Conservation (phyloP, 768 basidiomycete species). For the Suillus luteus region DNA sequence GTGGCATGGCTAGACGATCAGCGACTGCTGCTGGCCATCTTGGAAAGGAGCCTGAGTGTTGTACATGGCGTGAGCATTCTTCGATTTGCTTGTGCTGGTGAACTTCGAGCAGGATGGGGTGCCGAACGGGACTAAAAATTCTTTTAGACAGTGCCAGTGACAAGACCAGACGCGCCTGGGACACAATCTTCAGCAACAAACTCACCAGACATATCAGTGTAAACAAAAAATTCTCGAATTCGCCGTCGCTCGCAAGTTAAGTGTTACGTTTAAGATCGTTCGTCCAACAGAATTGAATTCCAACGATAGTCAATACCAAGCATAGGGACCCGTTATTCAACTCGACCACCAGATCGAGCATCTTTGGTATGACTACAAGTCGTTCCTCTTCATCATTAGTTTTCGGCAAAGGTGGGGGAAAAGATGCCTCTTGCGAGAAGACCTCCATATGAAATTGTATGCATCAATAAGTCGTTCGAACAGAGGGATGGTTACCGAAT, state of each 20-base stretch:
- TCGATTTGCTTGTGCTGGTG: not conserved
- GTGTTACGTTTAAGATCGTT: not conserved
- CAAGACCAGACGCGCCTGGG: not conserved
- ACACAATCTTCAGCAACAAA: not conserved
- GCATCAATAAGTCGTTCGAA: no score
- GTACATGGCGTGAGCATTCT: not conserved
- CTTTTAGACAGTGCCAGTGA: not conserved
- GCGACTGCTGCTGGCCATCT: no score
- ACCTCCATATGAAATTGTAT: no score
- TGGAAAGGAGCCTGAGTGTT: not conserved
- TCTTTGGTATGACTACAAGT: not conserved
- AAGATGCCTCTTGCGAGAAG: no score
- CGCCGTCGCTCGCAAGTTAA: not conserved
- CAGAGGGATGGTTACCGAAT: not conserved
- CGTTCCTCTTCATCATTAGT: no score
- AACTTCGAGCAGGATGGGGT: not conserved
- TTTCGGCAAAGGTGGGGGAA: no score
- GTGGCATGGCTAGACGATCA: no score
- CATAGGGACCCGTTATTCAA: not conserved
- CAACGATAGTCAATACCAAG: not conserved
- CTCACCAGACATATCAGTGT: not conserved
- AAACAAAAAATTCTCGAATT: not conserved
- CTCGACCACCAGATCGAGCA: not conserved
- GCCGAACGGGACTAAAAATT: not conserved
- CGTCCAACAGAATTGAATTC: not conserved